Base-by-base conservation (phyloP, 148 eudicot genomes). In the Chenopodium berlandieri region DNA sequence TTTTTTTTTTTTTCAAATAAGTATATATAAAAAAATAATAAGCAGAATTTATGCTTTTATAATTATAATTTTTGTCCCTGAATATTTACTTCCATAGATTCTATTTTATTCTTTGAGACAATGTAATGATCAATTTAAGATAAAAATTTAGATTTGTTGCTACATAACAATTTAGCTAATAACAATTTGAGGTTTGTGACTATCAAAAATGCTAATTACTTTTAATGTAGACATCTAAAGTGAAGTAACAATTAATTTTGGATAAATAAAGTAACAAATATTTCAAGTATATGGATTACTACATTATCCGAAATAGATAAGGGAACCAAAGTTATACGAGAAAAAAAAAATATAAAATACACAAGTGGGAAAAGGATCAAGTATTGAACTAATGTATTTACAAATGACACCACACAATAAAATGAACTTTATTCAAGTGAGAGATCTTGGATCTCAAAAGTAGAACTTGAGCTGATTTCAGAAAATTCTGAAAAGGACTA, bases 401-500 rank as follows among this genome's bases (percentile, higher is more conserved):
- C 71, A 37, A 37, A 37, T 40, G 44, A 40, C 44, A 40, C 44
- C 44, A 40, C 13, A 30, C 8, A 31, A 66, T 8, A 9, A 68
- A 30, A 69, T 27, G 0, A 32, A 17, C 17, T 27, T 66, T 75
- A 1, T 27, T 46, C 40, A 75, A 30, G 20, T 60, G 69, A 4
- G 20, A 60, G 69, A 20, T 20, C 27, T 17, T 58, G 23, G 20
- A 9, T 13, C 31, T 70, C 23, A 70, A 60, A 76, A 60, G 69
- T 62, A 37, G 9, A 62, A 54, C 19, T 54, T 4, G 17, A 58
- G 70, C 25, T 40, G 47, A 23, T 64, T 25, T 66, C 80, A 47
- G 40, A 16, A 79, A 80, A 56, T 16, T n/a, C 80, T 78, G 80
- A 78, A 19, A 78, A 71, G 22, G 70, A 80, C 77, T 60, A 16